phyloP scores from a whole-genome alignment of 176 grass and related monocot genomes.

The Triticum timopheevii region DNA sequence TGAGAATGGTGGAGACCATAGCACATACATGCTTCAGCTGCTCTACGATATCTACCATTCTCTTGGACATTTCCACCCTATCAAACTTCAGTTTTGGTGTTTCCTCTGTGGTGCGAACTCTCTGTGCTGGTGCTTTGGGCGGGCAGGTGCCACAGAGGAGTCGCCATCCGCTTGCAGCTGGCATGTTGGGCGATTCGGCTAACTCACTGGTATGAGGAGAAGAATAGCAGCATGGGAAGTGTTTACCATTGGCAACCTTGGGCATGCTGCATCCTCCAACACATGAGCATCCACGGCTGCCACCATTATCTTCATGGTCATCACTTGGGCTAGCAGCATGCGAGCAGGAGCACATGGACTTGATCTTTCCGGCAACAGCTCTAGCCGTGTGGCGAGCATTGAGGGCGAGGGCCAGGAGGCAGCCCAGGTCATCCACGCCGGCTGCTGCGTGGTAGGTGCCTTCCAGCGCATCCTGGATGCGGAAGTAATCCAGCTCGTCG shows the following conservation, averaged over 20 bases:
- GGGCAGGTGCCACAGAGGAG: background rate
- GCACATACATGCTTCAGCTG: background rate
- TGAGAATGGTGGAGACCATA: constrained; percentile 6
- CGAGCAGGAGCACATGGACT: background rate
- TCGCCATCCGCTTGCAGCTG: too few relatives aligned
- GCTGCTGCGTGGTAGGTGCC: too few relatives aligned
- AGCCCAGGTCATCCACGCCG: too few relatives aligned
- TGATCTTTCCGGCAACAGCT: background rate
- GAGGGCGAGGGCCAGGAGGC: background rate
- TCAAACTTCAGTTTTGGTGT: background rate
- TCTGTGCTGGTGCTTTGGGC: background rate
- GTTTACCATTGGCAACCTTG: background rate
- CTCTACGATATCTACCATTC: background rate
- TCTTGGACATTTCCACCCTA: background rate
- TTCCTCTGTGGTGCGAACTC: background rate
- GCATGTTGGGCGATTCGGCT: accelerated
- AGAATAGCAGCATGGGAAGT: background rate
- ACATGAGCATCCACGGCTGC: too few relatives aligned
- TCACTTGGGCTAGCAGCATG: background rate
- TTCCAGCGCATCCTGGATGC: too few relatives aligned
- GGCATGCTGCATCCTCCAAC: background rate
- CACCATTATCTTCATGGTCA: background rate
- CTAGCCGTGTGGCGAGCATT: background rate
- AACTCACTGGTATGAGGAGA: background rate
- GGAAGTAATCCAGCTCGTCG: too few relatives aligned